A percentile compares a stretch with the other conserved stretches of the same genome.
Evolutionary conservation across 192 early-diverging fungal species (phyloP).

Genomic region (Powellomyces hirtus): DNA sequence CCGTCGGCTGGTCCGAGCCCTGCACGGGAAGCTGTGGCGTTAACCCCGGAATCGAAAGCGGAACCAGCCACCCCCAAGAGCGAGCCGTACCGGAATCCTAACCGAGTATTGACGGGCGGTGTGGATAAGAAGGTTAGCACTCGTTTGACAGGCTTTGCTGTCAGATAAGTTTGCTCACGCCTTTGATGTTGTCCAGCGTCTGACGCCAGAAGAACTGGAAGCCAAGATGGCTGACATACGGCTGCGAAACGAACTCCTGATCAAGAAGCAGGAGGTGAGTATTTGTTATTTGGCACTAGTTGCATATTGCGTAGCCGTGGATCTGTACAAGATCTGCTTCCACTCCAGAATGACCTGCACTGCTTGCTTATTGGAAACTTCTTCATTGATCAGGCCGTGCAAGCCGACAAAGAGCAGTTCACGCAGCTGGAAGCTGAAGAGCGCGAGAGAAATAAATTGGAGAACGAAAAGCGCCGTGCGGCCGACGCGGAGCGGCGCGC

Average conservation of each 20-base stretch:
- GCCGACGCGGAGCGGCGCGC: constrained; percentile 4
- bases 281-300: not conserved
- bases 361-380: not conserved
- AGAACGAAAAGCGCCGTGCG: not conserved
- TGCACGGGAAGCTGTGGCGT: too few species aligned
- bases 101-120: constrained; percentile 19
- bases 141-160: not conserved
- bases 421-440: not conserved
- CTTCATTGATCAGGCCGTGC: constrained; percentile 7
- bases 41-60: not conserved
- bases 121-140: constrained; percentile 24
- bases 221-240: constrained; percentile 22
- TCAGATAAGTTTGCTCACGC: not conserved
- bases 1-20: too few species aligned
- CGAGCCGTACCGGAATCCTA: constrained; percentile 12
- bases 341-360: too few species aligned
- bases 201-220: constrained; percentile 23
- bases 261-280: constrained; percentile 12
- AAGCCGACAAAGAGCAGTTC: constrained; percentile 4
- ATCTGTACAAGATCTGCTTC: too few species aligned
- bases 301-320: not conserved
- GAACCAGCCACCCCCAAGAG: not conserved
- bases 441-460: not conserved
- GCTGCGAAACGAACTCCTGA: constrained; percentile 1
- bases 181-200: not conserved